Conservation (phyloP, 345 rosid species). For the Gossypium australe region DNA sequence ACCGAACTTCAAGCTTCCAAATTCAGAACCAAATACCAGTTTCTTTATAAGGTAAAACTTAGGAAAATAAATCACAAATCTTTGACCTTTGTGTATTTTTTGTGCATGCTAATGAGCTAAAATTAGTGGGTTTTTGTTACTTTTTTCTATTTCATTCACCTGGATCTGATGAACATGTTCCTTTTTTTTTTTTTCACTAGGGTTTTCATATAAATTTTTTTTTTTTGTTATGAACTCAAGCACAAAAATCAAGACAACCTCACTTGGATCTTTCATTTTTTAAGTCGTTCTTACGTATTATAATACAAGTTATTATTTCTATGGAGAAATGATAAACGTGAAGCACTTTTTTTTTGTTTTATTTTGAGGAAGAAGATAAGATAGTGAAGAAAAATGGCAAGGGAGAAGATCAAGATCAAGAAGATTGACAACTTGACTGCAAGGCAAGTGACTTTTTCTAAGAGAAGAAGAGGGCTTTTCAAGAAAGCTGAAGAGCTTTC, state of each 20-base stretch:
- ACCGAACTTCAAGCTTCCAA: slow-evolving; percentile 1
- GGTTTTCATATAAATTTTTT: slow-evolving; percentile 20
- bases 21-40: neutral
- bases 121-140: slow-evolving; percentile 12
- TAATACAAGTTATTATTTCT: neutral
- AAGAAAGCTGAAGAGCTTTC: slow-evolving; percentile 60
- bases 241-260: neutral
- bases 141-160: slow-evolving; percentile 12
- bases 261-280: neutral
- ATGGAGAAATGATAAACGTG: neutral
- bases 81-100: neutral
- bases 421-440: slow-evolving; percentile 48
- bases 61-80: neutral
- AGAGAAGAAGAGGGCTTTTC: slow-evolving; percentile 50
- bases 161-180: slow-evolving; percentile 30
- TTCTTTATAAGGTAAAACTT: slow-evolving; percentile 12
- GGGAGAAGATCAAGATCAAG: slow-evolving; percentile 52
- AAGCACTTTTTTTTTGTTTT: neutral
- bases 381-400: slow-evolving; percentile 30
- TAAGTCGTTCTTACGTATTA: slow-evolving; percentile 1
- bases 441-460: slow-evolving; percentile 55
- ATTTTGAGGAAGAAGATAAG: neutral
- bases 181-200: slow-evolving; percentile 17
- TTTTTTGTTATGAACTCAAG: neutral
- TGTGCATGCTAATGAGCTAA: slow-evolving; percentile 17